These are phyloP conservation scores for Conticribra weissflogii DNA, from an alignment of 108 stramenopile genomes.

Conservation along the genomic window DNA sequence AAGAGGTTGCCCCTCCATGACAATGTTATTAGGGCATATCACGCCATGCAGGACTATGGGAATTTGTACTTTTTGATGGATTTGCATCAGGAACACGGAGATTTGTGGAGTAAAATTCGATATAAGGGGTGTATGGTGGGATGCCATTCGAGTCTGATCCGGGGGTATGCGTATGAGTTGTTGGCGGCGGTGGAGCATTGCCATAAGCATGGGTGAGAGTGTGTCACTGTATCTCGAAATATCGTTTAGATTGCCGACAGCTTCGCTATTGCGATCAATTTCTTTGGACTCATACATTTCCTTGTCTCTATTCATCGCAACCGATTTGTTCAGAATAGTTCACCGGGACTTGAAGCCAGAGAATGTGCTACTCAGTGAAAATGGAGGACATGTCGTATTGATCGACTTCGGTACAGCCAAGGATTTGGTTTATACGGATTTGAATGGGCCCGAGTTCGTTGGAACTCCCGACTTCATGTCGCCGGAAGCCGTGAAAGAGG, in stretches of 20 bases:
- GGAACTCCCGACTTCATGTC: slow-evolving; percentile 99
- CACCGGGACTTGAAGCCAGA: slow-evolving; percentile 98
- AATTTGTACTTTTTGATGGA: slow-evolving; percentile 90
- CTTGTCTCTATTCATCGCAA: no score
- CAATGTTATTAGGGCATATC: slow-evolving; percentile 78
- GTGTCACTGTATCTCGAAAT: no score
- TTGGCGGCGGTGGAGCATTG: slow-evolving; percentile 90
- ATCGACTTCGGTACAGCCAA: slow-evolving; percentile 99
- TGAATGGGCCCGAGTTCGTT: slow-evolving; percentile 99
- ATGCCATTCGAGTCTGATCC: slow-evolving; percentile 69
- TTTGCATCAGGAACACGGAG: slow-evolving; percentile 77
- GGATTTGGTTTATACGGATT: slow-evolving; percentile 88
- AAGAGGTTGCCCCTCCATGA: slow-evolving; percentile 56
- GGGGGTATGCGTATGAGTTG: slow-evolving; percentile 85
- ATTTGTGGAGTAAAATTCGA: slow-evolving; percentile 88
- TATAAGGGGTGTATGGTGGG: slow-evolving; percentile 72
- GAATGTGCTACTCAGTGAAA: slow-evolving; percentile 83
- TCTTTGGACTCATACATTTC: no score
- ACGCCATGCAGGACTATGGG: slow-evolving; percentile 80
- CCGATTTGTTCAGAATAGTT: no score
- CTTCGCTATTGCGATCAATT: no score
- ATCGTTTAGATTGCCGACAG: no score
- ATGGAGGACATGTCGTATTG: slow-evolving; percentile 85
- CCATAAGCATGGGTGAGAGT: slow-evolving; percentile 82
- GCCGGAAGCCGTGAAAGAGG: slow-evolving; percentile 92